These are phyloP conservation scores for Striga hermonthica DNA, from an alignment of 305 asterid species.

Conservation along the genomic window DNA sequence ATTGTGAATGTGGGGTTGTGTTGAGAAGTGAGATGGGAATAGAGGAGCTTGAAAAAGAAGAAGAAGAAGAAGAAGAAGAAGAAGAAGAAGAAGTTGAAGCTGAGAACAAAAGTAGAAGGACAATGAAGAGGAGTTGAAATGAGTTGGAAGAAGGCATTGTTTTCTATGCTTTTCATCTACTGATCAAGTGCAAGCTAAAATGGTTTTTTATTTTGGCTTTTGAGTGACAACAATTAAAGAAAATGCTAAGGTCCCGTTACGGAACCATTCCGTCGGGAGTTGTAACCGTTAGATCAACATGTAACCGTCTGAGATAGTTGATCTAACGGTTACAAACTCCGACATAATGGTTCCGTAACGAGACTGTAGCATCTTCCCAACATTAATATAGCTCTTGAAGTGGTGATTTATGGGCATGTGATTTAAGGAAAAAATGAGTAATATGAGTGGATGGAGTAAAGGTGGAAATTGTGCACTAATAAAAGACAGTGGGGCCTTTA, in stretches of 20 bases:
- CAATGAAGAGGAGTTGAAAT: slow-evolving; percentile 31
- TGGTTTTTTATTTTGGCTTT: neutral
- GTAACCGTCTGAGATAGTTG: no score
- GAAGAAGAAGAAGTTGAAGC: slow-evolving; percentile 32
- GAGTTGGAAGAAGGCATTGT: slow-evolving; percentile 39
- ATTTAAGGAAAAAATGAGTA: neutral
- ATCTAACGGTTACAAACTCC: no score
- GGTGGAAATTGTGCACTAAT: slow-evolving; percentile 23
- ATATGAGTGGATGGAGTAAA: neutral
- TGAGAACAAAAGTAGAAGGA: slow-evolving; percentile 33
- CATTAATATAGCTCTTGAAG: slow-evolving; percentile 22
- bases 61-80: slow-evolving; percentile 29
- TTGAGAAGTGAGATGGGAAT: slow-evolving; percentile 49
- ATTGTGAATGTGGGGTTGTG: slow-evolving; percentile 40
- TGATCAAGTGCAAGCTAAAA: neutral
- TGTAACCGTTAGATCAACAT: no score
- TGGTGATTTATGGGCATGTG: slow-evolving; percentile 7
- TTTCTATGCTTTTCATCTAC: slow-evolving; percentile 28
- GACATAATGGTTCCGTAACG: no score
- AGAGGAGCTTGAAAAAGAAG: neutral
- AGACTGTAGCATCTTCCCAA: no score
- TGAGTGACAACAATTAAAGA: no score
- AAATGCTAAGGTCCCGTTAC: no score
- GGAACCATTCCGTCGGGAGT: no score
- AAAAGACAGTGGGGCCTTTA: slow-evolving; percentile 27